A percentile compares a stretch with the other conserved stretches of the same genome.
Evolutionary conservation across 129 eudicot species (phyloP).

Genomic region (Helichrysum umbraculigerum): DNA sequence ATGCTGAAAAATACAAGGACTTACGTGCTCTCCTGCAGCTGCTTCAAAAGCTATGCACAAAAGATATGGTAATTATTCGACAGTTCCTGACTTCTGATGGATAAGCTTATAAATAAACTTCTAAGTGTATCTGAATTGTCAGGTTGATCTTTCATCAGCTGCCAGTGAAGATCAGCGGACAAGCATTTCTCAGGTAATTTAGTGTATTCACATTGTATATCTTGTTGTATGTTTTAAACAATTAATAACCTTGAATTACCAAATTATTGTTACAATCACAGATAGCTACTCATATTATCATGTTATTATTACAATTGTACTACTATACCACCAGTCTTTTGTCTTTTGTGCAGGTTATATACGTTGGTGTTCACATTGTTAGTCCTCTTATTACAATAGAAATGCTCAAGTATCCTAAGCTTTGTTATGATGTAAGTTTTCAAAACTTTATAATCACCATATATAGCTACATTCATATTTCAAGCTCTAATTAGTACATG

Average conservation of each 20-base stretch:
- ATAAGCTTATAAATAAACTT: slow-evolving; percentile 8
- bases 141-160: slow-evolving; percentile 86
- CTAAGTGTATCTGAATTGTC: slow-evolving; percentile 11
- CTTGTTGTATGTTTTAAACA: neutral
- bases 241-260: slow-evolving; percentile 1
- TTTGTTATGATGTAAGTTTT: slow-evolving; percentile 75
- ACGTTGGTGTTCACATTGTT: slow-evolving; percentile 85
- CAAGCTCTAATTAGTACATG: slow-evolving; percentile 33
- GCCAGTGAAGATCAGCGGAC: slow-evolving; percentile 70
- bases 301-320: neutral
- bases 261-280: neutral
- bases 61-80: slow-evolving; percentile 67
- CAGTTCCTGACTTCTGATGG: slow-evolving; percentile 13
- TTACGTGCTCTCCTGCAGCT: slow-evolving; percentile 84
- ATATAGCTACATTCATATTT: neutral
- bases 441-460: slow-evolving; percentile 5
- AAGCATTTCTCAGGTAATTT: slow-evolving; percentile 79
- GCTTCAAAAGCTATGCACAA: slow-evolving; percentile 76
- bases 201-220: neutral
- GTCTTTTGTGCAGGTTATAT: slow-evolving; percentile 68
- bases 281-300: neutral
- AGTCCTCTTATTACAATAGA: slow-evolving; percentile 81
- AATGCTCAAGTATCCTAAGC: slow-evolving; percentile 90
- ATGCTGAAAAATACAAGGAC: slow-evolving; percentile 88
- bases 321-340: neutral